Conservation (phyloP, 345 rosid species). For the Salix dunnii region DNA sequence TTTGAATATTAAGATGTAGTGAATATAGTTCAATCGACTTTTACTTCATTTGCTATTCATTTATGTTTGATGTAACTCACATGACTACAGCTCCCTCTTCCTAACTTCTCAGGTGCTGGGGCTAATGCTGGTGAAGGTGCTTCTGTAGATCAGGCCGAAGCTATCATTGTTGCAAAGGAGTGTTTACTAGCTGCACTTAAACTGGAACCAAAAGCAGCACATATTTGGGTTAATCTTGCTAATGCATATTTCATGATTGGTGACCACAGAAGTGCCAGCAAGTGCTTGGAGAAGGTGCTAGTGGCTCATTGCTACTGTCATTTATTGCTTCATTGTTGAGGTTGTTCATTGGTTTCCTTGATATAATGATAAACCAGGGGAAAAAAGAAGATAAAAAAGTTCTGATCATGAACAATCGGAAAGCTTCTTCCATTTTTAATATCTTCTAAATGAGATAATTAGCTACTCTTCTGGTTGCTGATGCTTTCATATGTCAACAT, state of each 20-base stretch:
- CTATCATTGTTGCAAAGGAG: conserved; percentile 75
- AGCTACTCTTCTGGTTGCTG: too few species aligned
- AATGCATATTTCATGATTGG: conserved; percentile 67
- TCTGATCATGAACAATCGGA: conserved; percentile 8
- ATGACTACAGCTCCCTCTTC: neutral
- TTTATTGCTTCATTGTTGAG: conserved; percentile 50
- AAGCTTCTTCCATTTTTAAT: neutral
- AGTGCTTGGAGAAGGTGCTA: conserved; percentile 99
- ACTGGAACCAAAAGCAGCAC: conserved; percentile 81
- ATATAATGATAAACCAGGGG: conserved; percentile 21
- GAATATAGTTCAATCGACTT: neutral
- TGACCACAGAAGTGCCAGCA: conserved; percentile 81
- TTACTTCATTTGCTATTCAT: neutral
- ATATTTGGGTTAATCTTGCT: conserved; percentile 77
- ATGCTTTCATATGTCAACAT: neutral
- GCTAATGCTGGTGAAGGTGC: conserved; percentile 67
- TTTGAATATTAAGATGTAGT: neutral
- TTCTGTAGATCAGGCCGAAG: conserved; percentile 47
- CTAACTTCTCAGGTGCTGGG: conserved; percentile 68
- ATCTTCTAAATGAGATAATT: too few species aligned
- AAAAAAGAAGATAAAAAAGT: conserved; percentile 3
- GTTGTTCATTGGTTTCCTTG: conserved; percentile 50
- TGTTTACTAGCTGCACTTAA: conserved; percentile 71
- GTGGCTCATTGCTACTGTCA: conserved; percentile 43
- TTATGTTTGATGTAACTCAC: conserved; percentile 5